These are phyloP conservation scores for Nakazawaea populi DNA, from an alignment of 805 yeast species.

Conservation along the genomic window DNA sequence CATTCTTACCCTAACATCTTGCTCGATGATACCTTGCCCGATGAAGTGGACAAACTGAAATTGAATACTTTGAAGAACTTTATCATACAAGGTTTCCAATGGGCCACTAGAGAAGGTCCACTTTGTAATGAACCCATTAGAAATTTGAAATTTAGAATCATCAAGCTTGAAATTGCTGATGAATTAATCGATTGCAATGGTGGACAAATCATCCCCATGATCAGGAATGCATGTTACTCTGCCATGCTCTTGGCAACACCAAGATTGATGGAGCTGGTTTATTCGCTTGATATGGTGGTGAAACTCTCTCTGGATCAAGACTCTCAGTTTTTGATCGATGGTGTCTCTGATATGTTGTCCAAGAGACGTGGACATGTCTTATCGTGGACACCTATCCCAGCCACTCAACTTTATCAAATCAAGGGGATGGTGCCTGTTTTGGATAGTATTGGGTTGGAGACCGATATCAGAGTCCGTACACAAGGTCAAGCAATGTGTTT, in stretches of 20 bases:
- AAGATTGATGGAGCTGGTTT: slow-evolving; percentile 75
- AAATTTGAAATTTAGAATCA: slow-evolving; percentile 62
- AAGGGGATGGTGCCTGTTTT: slow-evolving; percentile 76
- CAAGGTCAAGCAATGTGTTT: slow-evolving; percentile 75
- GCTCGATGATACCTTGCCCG: slow-evolving; percentile 69
- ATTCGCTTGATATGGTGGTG: slow-evolving; percentile 46
- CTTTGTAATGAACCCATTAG: slow-evolving; percentile 80
- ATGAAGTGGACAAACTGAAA: slow-evolving; percentile 55
- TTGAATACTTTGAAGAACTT: slow-evolving; percentile 43
- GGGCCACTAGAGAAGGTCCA: slow-evolving; percentile 87
- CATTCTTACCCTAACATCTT: slow-evolving; percentile 43
- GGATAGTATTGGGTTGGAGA: slow-evolving; percentile 85
- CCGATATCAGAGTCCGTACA: slow-evolving; percentile 73
- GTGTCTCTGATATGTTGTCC: slow-evolving; percentile 33
- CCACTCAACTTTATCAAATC: slow-evolving; percentile 60
- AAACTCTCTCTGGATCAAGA: slow-evolving; percentile 32
- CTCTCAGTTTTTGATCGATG: slow-evolving; percentile 9
- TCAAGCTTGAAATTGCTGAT: slow-evolving; percentile 50
- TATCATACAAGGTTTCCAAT: slow-evolving; percentile 72
- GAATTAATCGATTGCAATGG: slow-evolving; percentile 44
- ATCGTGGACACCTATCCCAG: slow-evolving; percentile 52
- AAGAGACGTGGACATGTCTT: slow-evolving; percentile 65
- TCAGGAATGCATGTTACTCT: slow-evolving; percentile 77
- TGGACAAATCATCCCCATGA: slow-evolving; percentile 76
- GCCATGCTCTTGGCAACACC: slow-evolving; percentile 82